Evolutionary conservation across 2,329 filamentous ascomycete genomes (phyloP), one percentile per base, ranked within the genome.

Genomic region (Pseudogymnoascus sp.): DNA sequence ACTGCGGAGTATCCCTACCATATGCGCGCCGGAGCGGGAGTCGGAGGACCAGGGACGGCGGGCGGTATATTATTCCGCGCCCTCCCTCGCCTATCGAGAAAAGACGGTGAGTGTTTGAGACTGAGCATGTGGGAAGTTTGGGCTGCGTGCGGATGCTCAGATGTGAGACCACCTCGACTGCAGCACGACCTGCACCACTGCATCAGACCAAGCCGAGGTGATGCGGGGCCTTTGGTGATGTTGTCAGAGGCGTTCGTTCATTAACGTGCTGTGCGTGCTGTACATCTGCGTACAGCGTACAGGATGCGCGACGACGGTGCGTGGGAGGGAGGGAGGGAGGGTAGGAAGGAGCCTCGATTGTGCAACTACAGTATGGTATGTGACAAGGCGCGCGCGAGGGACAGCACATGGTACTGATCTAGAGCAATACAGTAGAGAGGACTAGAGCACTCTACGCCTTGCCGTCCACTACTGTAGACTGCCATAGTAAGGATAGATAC

Each of bases 81-180:
- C 25, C 25, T 28, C 6, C 38, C 38, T n/a, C n/a, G n/a, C n/a
- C n/a, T 23, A 47, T 47, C 16, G 21, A 23, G 21, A 47, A 47
- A 47, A 47, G 42, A 47, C 42, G 42, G 42, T 47, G 42, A 47
- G 42, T 47, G 42, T 47, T 47, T 47, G 42, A 47, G 38, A 44
- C 16, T 44, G 40, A 44, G 18, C 38, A 40, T 40, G 18, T 47
- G 42, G 18, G 5, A 14, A 10, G 28, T 31, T 12, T 21, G 42
- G 42, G 10, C 42, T 18, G 42, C 42, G 42, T 47, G 42, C 42
- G 2, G 6, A 3, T 23, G 42, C 18, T 7, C 11, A 11, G 23
- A 44, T 21, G 42, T 47, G 42, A 47, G 42, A 47, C 42, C 21
- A 47, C 42, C 21, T 21, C 21, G 21, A 21, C 21, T 47, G 42